These are phyloP conservation scores for Phytopythium cucurbitacearum DNA, from an alignment of 352 stramenopile genomes.

Conservation along the genomic window DNA sequence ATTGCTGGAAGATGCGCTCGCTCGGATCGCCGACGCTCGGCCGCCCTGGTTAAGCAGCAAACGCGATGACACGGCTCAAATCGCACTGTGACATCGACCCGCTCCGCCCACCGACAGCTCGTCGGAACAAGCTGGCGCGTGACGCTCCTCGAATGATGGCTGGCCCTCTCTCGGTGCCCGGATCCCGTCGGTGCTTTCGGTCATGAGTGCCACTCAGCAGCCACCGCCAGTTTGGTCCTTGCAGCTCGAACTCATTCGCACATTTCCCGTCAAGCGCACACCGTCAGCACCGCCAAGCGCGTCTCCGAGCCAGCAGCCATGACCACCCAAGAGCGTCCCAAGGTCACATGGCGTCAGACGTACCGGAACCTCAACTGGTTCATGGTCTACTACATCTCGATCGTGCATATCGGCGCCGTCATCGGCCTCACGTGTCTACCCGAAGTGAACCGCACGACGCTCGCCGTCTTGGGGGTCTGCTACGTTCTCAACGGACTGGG, in stretches of 20 bases:
- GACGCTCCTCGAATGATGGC: no score
- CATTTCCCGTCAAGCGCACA: constrained; percentile 1
- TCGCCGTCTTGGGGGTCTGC: constrained; percentile 86
- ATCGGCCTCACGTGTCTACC: constrained; percentile 79
- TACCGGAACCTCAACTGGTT: constrained; percentile 93
- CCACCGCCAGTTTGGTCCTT: no score
- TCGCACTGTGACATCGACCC: constrained; percentile 4
- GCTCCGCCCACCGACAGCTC: not conserved
- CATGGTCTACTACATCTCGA: constrained; percentile 95
- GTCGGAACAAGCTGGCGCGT: no score
- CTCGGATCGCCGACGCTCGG: no score
- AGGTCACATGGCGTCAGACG: constrained; percentile 38
- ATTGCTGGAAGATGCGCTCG: no score
- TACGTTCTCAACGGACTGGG: constrained; percentile 94
- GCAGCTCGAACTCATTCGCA: constrained; percentile 1
- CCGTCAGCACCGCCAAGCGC: not conserved
- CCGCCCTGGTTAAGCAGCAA: no score
- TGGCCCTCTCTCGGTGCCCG: no score
- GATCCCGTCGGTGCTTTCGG: no score
- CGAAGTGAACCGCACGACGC: constrained; percentile 78
- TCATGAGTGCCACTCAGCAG: no score
- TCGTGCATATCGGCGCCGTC: constrained; percentile 90
- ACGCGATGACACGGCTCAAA: constrained; percentile 6
- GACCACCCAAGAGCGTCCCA: constrained; percentile 11
- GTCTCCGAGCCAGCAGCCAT: constrained; percentile 22